phyloP scores from a whole-genome alignment of 1,284 basidiomycete species.

The Cerrena zonata region DNA sequence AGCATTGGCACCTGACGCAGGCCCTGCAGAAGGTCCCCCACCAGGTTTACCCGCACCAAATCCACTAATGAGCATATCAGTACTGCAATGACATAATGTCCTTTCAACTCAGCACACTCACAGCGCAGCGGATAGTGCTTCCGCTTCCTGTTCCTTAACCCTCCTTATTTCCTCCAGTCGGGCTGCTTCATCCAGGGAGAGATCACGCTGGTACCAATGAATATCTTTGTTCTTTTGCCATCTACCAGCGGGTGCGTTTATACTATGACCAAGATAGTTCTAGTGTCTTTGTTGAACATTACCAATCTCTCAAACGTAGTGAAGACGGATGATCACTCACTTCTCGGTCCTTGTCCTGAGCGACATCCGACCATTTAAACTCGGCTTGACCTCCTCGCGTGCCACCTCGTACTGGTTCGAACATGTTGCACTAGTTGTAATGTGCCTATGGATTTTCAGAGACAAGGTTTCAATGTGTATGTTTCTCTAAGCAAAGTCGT shows the following conservation, averaged over 20 bases:
- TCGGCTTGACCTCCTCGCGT: slow-evolving; percentile 85
- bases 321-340: slow-evolving; percentile 35
- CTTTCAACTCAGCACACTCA: slow-evolving; percentile 40
- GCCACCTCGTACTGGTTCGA: slow-evolving; percentile 77
- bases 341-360: slow-evolving; percentile 86
- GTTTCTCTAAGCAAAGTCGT: too few relatives aligned
- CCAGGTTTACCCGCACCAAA: slow-evolving; percentile 53
- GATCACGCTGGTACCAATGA: slow-evolving; percentile 84
- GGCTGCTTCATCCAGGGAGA: slow-evolving; percentile 37
- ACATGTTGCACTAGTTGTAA: slow-evolving; percentile 45
- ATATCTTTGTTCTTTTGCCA: slow-evolving; percentile 95
- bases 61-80: slow-evolving; percentile 38
- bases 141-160: slow-evolving; percentile 82
- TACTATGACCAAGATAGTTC: slow-evolving; percentile 87
- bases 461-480: too few relatives aligned
- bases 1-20: slow-evolving; percentile 33
- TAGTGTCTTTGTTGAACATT: slow-evolving; percentile 31
- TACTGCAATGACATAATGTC: not conserved
- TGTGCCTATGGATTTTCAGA: too few relatives aligned
- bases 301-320: too few relatives aligned
- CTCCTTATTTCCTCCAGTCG: slow-evolving; percentile 67
- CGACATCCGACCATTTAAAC: slow-evolving; percentile 88
- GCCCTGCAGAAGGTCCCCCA: slow-evolving; percentile 20
- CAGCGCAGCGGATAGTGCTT: slow-evolving; percentile 77
- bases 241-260: slow-evolving; percentile 86